A percentile compares a stretch with the other conserved stretches of the same genome.
Evolutionary conservation across 345 rosid species (phyloP).

Genomic region (Rhizophora mangle): DNA sequence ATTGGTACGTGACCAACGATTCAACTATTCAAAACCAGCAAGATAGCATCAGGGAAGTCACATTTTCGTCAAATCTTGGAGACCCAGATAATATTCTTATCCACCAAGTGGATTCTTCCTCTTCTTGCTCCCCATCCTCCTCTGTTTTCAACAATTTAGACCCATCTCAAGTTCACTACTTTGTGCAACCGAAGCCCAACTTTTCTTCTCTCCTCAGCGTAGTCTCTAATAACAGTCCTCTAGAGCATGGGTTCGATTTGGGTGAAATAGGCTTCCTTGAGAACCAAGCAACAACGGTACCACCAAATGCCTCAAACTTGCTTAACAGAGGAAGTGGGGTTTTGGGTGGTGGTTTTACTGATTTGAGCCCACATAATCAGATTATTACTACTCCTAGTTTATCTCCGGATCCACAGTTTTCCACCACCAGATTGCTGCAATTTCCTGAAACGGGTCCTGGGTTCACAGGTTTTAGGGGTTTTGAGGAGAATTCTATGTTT

Average conservation of each 20-base stretch:
- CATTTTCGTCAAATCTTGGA: constrained; percentile 43
- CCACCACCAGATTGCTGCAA: constrained; percentile 28
- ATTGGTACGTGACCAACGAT: constrained; percentile 39
- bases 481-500: constrained; percentile 38
- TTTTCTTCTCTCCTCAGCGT: constrained; percentile 43
- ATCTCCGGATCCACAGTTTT: constrained; percentile 31
- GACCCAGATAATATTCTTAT: constrained; percentile 47
- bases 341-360: constrained; percentile 37
- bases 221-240: constrained; percentile 37
- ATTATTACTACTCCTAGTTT: constrained; percentile 27
- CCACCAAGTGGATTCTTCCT: constrained; percentile 47
- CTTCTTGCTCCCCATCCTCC: constrained; percentile 56
- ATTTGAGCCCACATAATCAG: constrained; percentile 35
- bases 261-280: constrained; percentile 50
- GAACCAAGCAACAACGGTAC: constrained; percentile 35
- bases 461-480: constrained; percentile 39
- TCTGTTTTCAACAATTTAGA: constrained; percentile 61
- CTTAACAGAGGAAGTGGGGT: constrained; percentile 34
- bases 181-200: constrained; percentile 40
- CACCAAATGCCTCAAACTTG: constrained; percentile 23
- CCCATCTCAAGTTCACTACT: constrained; percentile 55
- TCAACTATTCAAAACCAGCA: constrained; percentile 35
- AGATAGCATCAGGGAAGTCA: constrained; percentile 32
- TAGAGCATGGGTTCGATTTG: constrained; percentile 51
- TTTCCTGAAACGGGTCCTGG: constrained; percentile 32